These are phyloP conservation scores for Calonectria hongkongensis DNA, from an alignment of 2,329 filamentous ascomycete genomes.

Conservation along the genomic window DNA sequence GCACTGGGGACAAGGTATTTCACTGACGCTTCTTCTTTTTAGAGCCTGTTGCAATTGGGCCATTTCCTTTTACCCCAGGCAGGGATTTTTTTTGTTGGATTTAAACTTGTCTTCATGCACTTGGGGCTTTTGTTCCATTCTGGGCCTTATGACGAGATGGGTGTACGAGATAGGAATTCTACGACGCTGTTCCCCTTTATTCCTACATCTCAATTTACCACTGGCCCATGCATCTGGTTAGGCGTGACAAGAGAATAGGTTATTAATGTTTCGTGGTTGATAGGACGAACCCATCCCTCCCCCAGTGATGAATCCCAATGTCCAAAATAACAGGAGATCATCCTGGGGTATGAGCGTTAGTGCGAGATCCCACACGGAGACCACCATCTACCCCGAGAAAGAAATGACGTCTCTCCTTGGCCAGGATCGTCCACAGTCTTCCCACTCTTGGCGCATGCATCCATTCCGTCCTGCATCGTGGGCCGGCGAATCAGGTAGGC, in stretches of 20 bases:
- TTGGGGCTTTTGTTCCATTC: conserved; percentile 55
- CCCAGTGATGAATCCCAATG: conserved; percentile 59
- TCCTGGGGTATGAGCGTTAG: conserved; percentile 67
- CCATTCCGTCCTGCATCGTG: conserved; percentile 47
- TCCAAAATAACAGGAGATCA: conserved; percentile 63
- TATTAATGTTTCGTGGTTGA: conserved; percentile 62
- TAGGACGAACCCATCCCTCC: conserved; percentile 62
- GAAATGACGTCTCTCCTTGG: conserved; percentile 47
- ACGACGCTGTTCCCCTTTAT: conserved; percentile 59
- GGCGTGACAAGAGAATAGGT: conserved; percentile 54
- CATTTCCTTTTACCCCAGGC: conserved; percentile 52
- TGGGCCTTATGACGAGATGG: conserved; percentile 59
- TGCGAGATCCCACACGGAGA: conserved; percentile 56
- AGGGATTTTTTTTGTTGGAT: conserved; percentile 53
- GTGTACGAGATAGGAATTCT: conserved; percentile 65
- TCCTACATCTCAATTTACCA: conserved; percentile 52
- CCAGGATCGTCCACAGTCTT: conserved; percentile 49
- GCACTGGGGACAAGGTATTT: conserved; percentile 91
- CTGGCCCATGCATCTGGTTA: conserved; percentile 54
- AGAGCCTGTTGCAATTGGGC: conserved; percentile 55
- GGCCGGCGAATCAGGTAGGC: conserved; percentile 49
- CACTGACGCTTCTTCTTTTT: conserved; percentile 71
- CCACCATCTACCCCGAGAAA: conserved; percentile 48
- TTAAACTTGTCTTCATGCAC: conserved; percentile 56
- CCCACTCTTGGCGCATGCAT: conserved; percentile 49